A percentile compares a stretch with the other conserved stretches of the same genome.
Conservation (phyloP, 225 moss, liverwort and hornwort genomes). For the Physcomitrellopsis africana region DNA sequence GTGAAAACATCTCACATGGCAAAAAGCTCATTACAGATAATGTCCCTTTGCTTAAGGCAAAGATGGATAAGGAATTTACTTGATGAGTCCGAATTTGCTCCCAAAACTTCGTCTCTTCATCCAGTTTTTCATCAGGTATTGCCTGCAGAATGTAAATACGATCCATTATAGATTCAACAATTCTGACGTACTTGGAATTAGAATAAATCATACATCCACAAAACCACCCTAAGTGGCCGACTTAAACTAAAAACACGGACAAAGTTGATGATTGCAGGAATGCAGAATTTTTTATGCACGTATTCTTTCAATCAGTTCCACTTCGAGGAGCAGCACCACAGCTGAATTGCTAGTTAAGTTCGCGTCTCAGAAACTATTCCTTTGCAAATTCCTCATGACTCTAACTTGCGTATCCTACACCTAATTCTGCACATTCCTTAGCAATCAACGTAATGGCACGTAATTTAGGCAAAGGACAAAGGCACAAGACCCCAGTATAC, state of each 20-base stretch:
- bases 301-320: not conserved
- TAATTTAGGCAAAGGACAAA: not conserved
- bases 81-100: constrained; percentile 57
- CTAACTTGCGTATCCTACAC: not conserved
- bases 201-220: not conserved
- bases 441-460: not conserved
- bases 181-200: not conserved
- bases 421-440: not conserved
- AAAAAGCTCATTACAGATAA: constrained; percentile 19
- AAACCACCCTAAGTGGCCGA: constrained; percentile 15
- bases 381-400: not conserved
- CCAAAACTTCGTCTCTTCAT: constrained; percentile 62
- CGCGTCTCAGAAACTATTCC: not conserved
- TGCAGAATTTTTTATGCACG: not conserved
- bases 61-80: constrained; percentile 38
- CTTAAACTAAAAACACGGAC: not conserved
- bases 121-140: constrained; percentile 49
- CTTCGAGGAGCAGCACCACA: not conserved
- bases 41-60: constrained; percentile 2
- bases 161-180: constrained; percentile 23
- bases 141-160: constrained; percentile 46
- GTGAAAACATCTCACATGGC: constrained; percentile 24
- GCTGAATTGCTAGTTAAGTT: not conserved
- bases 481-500: not conserved
- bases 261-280: constrained; percentile 17